phyloP scores from a whole-genome alignment of 148 eudicot genomes.

The Amaranthus cruentus region DNA sequence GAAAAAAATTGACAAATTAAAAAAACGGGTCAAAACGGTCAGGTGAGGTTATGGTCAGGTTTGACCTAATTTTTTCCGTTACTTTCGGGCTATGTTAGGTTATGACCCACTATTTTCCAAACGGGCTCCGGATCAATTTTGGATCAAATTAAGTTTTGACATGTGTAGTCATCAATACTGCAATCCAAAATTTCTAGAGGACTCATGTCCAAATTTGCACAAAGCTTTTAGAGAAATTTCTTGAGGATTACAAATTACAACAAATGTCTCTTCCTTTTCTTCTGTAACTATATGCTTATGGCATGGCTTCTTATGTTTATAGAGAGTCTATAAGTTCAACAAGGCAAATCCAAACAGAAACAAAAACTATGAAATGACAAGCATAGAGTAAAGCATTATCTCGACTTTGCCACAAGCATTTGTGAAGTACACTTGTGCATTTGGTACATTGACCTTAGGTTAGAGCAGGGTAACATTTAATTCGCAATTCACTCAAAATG shows the following conservation, averaged over 20 bases:
- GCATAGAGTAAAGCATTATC: background rate
- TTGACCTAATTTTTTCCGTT: too few relatives aligned
- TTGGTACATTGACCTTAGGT: background rate
- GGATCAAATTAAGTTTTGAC: too few relatives aligned
- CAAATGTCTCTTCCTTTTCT: background rate
- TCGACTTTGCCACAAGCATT: background rate
- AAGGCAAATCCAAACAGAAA: background rate
- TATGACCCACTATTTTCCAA: too few relatives aligned
- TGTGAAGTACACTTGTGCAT: background rate
- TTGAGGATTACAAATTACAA: background rate
- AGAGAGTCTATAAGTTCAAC: background rate
- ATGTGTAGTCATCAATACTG: too few relatives aligned
- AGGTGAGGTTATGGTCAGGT: too few relatives aligned
- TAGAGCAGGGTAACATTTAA: too few relatives aligned
- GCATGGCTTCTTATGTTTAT: background rate
- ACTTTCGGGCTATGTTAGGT: too few relatives aligned
- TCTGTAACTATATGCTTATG: background rate
- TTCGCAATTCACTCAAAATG: too few relatives aligned
- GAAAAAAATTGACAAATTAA: too few relatives aligned
- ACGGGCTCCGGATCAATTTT: too few relatives aligned
- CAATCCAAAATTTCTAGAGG: too few relatives aligned
- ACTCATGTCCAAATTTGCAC: background rate
- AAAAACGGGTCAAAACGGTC: too few relatives aligned
- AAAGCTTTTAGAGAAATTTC: background rate
- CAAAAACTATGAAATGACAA: background rate